Percentiles rank a stretch among this genome's conserved stretches.
Conservation (phyloP, 192 early-diverging fungal species). For the Entomortierella beljakovae region DNA sequence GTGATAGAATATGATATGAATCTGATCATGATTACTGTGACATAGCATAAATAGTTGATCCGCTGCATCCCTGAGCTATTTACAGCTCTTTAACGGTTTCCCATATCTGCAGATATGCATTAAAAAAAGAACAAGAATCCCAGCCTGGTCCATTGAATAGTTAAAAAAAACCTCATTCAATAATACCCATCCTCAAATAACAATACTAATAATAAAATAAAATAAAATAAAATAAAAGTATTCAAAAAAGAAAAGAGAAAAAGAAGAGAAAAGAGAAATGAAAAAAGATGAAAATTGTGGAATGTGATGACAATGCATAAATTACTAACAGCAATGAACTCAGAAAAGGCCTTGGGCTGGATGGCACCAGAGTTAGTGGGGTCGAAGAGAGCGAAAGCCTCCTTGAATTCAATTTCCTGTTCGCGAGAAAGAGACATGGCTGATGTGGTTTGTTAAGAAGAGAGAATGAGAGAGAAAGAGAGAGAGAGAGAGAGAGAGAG, state of each 20-base stretch:
- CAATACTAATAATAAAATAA: too few relatives aligned
- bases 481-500: conserved; percentile 1
- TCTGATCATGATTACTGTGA: too few relatives aligned
- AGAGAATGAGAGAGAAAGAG: not conserved
- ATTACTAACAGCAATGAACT: conserved; percentile 50
- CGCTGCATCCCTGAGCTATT: too few relatives aligned
- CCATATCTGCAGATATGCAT: too few relatives aligned
- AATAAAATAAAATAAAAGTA: too few relatives aligned
- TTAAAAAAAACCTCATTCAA: too few relatives aligned
- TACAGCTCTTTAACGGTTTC: too few relatives aligned
- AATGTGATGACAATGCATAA: not conserved
- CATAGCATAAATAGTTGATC: too few relatives aligned
- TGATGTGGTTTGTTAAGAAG: not conserved
- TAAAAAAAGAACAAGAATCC: too few relatives aligned
- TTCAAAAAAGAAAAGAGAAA: not conserved
- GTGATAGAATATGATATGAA: too few relatives aligned
- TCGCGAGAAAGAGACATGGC: conserved; percentile 34
- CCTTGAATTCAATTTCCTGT: conserved; percentile 56
- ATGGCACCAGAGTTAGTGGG: conserved; percentile 54
- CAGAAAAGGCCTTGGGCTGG: conserved; percentile 52
- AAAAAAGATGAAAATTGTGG: not conserved
- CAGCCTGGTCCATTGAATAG: too few relatives aligned
- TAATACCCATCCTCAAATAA: too few relatives aligned
- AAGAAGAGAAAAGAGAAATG: not conserved
- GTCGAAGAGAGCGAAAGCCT: conserved; percentile 56